Base-by-base conservation (phyloP, 2,329 filamentous ascomycete species). In the Fusarium sp. region DNA sequence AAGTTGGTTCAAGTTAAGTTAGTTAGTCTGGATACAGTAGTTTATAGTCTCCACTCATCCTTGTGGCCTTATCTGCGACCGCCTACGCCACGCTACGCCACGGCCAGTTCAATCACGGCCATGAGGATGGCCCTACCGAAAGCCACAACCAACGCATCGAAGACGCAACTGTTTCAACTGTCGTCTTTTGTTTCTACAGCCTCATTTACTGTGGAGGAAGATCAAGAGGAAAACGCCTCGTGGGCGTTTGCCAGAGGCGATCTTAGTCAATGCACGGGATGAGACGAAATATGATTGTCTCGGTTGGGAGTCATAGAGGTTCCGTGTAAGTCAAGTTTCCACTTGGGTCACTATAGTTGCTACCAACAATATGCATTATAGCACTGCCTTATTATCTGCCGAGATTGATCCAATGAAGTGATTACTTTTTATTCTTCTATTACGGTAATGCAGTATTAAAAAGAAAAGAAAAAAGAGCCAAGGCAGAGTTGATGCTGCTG, bases 41-140 rank as follows among this genome's bases (percentile, higher is more conserved):
- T 11, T 37, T 37, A 3, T 28, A 37, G 63, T 55, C 72, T 72
- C 60, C 56, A 63, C 50, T 34, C 42, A 57, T 58, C 65, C 72
- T 70, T 50, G 18, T 49, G 72, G 72, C 74, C 75, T 50, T 56
- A 74, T 74, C 68, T 77, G 70, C 73, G 66, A 75, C 75, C 75
- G 43, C 60, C 60, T 59, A 64, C 62, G 59, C 62, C 60, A 64
- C 60, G 46, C 62, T 64, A 59, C 63, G 68, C 66, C 67, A 71
- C 59, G 60, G 57, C 63, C 49, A 51, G 16, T 18, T 21, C 11
- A 57, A 64, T 67, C 62, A 67, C 50, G 56, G 56, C 62, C 68
- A 68, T 51, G 32, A 59, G 42, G 56, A 61, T 59, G 67, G 58
- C 55, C 67, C 60, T 69, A 43, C 54, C 60, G 37, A 46, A 64